Base-by-base conservation (phyloP, 768 basidiomycete genomes). In the Erythrobasidium yunnanense region DNA sequence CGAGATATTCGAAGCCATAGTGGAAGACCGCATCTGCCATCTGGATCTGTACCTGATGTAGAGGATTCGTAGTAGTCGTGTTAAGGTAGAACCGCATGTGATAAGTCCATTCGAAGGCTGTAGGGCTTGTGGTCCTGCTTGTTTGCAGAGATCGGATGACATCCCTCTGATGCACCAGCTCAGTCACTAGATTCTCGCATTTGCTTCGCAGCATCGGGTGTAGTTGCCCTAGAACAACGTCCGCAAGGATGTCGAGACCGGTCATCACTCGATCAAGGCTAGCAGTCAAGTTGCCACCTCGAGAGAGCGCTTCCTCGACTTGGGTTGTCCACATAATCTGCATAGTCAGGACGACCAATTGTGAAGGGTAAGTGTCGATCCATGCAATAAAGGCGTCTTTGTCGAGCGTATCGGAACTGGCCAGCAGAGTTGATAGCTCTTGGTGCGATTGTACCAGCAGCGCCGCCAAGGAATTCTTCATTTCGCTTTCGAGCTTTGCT, bases 61-160 rank as follows among this genome's bases (percentile, higher is more conserved):
- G 79, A 1, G 90, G 86, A 68, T 87, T 85, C 49, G 85, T 82
- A n/a, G 81, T 75, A 0, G 79, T 73, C 17, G 80, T 79, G 72
- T 92, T 86, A 33, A 95, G 82, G 75, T 97, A 96, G 79, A 91
- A 99, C 7, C 95, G 87, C 95, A 99, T 97, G 74, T 97, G 91
- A 72, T 88, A 93, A 15, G 97, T 78, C 95, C 95, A 99, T 1
- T 84, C 82, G 76, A 97, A 99, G 49, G 81, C 81, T 71, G 83
- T 84, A 65, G 83, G 76, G 68, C 89, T 86, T 2, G 77, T 63
- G 15, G 87, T 81, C 29, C 80, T 77, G 71, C 85, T 82, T 66
- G 83, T 80, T 60, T 87, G 81, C 62, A 97, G 84, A 13, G 81
- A 78, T 13, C 95, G 86, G 38, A 85, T 86, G 42, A 97, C 93